These are phyloP conservation scores for Hibiscus tridactylites DNA, from an alignment of 345 rosid genomes.

Conservation along the genomic window DNA sequence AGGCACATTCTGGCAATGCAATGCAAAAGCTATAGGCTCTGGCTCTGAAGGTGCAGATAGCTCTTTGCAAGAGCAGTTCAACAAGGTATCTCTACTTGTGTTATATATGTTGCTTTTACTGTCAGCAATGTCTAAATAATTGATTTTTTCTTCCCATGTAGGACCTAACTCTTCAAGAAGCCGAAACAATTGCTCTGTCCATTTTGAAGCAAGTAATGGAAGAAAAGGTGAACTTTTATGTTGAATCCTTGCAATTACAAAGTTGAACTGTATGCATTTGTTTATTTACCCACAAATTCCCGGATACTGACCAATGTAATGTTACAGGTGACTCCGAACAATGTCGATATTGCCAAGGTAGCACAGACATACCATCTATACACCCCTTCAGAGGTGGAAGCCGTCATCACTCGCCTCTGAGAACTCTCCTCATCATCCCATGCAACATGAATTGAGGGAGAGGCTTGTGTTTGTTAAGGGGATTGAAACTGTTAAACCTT, in stretches of 20 bases:
- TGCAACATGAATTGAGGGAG: background rate
- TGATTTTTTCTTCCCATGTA: slow-evolving; percentile 12
- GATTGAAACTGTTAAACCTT: slow-evolving; percentile 6
- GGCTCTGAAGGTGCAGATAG: slow-evolving; percentile 98
- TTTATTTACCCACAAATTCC: background rate
- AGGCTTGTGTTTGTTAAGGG: slow-evolving; percentile 9
- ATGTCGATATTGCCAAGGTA: background rate
- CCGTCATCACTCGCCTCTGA: slow-evolving; percentile 50
- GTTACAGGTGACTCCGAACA: background rate
- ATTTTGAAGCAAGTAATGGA: slow-evolving; percentile 98
- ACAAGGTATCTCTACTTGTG: slow-evolving; percentile 42
- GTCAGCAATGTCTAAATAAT: background rate
- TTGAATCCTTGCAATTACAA: slow-evolving; percentile 21
- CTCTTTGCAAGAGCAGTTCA: slow-evolving; percentile 89
- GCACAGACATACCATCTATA: background rate
- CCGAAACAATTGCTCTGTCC: slow-evolving; percentile 83
- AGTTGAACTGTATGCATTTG: slow-evolving; percentile 32
- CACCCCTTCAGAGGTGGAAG: background rate
- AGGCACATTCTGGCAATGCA: slow-evolving; percentile 99
- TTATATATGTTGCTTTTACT: background rate
- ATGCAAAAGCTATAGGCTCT: slow-evolving; percentile 97
- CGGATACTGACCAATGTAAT: background rate
- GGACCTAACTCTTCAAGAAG: slow-evolving; percentile 80
- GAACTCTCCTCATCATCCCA: background rate
- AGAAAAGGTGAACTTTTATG: slow-evolving; percentile 52